These are phyloP conservation scores for Plasmodium adleri DNA, from an alignment of 169 alveolate genomes.

Conservation along the genomic window DNA sequence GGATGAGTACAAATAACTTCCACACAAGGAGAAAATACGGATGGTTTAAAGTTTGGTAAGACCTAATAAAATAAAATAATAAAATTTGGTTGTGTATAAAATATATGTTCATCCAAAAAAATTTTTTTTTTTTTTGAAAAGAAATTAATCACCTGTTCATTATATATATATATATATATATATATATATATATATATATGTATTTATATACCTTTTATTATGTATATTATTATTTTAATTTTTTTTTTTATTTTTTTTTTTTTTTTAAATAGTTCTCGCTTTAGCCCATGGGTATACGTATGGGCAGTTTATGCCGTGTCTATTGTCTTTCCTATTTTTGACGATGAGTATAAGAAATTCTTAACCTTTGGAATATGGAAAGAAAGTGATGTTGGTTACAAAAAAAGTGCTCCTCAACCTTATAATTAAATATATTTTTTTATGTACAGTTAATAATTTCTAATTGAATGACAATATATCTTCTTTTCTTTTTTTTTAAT, in stretches of 20 bases:
- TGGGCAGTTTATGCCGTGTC: conserved; percentile 79
- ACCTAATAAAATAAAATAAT: background rate
- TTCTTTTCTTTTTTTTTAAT: no score
- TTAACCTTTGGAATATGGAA: conserved; percentile 84
- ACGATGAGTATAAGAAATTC: conserved; percentile 76
- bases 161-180: background rate
- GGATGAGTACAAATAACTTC: conserved; percentile 87
- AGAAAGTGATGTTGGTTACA: conserved; percentile 85
- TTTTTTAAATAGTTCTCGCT: conserved; percentile 75
- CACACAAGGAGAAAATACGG: conserved; percentile 84
- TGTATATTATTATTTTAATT: background rate
- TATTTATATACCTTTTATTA: background rate
- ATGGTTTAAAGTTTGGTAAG: conserved; percentile 84
- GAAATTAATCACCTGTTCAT: no score
- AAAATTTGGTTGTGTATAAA: background rate
- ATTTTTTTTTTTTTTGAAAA: no score
- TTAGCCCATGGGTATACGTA: conserved; percentile 81
- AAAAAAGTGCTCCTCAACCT: conserved; percentile 76
- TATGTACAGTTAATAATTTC: no score
- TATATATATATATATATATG: background rate
- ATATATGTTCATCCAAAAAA: no score
- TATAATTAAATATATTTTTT: conserved; percentile 46
- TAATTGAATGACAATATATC: no score
- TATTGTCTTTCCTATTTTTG: conserved; percentile 79
- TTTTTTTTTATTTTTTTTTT: background rate